Conservation (phyloP, 495 filamentous ascomycete species). For the Aspergillus avenaceus region DNA sequence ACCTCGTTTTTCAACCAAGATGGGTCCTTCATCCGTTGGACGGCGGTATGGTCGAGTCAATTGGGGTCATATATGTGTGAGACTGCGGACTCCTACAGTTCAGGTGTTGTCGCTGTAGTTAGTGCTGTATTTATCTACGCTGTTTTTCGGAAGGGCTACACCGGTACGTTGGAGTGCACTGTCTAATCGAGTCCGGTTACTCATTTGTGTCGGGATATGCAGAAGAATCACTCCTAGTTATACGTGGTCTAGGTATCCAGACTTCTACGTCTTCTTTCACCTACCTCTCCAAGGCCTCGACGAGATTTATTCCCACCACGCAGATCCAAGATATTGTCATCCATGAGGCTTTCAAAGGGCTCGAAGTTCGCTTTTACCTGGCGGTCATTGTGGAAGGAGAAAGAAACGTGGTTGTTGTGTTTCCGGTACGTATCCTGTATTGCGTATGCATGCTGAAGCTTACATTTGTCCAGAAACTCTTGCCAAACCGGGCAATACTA, state of each 20-base stretch:
- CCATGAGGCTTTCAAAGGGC: slow-evolving; percentile 91
- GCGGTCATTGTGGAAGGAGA: slow-evolving; percentile 90
- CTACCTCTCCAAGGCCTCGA: slow-evolving; percentile 60
- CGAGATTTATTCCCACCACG: slow-evolving; percentile 89
- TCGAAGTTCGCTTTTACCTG: slow-evolving; percentile 87
- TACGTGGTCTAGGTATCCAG: slow-evolving; percentile 88
- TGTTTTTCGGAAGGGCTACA: slow-evolving; percentile 47
- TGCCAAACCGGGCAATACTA: slow-evolving; percentile 66
- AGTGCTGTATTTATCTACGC: slow-evolving; percentile 37
- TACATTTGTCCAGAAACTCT: slow-evolving; percentile 43
- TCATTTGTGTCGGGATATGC: slow-evolving; percentile 7
- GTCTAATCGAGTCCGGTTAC: neutral
- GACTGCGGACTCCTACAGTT: slow-evolving; percentile 34
- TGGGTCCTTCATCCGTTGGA: slow-evolving; percentile 23
- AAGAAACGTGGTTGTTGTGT: slow-evolving; percentile 84
- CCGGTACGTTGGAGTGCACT: slow-evolving; percentile 27
- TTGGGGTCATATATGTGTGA: slow-evolving; percentile 25
- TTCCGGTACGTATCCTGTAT: slow-evolving; percentile 55
- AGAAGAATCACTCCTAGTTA: slow-evolving; percentile 83
- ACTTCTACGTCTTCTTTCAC: slow-evolving; percentile 65
- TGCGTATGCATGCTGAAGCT: neutral
- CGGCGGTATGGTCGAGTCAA: slow-evolving; percentile 30
- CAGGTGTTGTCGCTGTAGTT: slow-evolving; percentile 21
- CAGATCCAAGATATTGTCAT: slow-evolving; percentile 90
- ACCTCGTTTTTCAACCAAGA: slow-evolving; percentile 21